Evolutionary conservation across 345 rosid genomes (phyloP).

Genomic region (Anastatica hierochuntica): DNA sequence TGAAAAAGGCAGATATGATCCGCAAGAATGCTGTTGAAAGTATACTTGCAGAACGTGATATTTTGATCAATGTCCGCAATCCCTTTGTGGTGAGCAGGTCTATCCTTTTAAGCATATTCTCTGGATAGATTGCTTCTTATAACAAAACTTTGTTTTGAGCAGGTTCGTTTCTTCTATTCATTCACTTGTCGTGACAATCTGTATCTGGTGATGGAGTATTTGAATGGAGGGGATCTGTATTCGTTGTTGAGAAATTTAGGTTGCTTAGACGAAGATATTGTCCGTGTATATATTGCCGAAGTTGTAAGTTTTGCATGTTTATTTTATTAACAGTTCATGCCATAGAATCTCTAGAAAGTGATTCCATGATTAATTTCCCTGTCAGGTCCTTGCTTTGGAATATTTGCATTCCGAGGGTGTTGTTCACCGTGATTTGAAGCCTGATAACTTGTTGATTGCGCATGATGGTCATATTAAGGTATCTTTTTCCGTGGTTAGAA

Average conservation of each 20-base stretch:
- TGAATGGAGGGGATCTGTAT: constrained; percentile 97
- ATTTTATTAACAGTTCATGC: background rate
- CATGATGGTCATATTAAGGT: constrained; percentile 99
- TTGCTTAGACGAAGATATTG: constrained; percentile 96
- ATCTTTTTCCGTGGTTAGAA: constrained; percentile 6
- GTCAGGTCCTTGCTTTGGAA: constrained; percentile 90
- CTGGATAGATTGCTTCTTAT: constrained; percentile 18
- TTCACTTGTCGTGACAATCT: constrained; percentile 97
- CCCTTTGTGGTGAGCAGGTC: constrained; percentile 98
- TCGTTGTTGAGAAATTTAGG: constrained; percentile 93
- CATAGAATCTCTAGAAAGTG: constrained; percentile 10
- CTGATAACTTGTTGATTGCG: constrained; percentile 94
- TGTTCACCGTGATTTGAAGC: constrained; percentile 99
- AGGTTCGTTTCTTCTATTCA: constrained; percentile 99
- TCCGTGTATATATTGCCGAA: constrained; percentile 97
- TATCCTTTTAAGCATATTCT: constrained; percentile 27
- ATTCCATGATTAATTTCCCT: constrained; percentile 3
- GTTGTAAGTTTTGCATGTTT: constrained; percentile 54
- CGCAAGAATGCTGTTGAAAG: constrained; percentile 99
- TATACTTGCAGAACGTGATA: constrained; percentile 98
- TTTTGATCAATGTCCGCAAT: constrained; percentile 94
- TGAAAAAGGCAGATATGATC: constrained; percentile 97
- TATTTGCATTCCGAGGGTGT: constrained; percentile 85
- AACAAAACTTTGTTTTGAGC: constrained; percentile 29
- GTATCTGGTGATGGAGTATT: constrained; percentile 99